phyloP scores from a whole-genome alignment of 768 basidiomycete species.

The Lactarius sanguifluus region DNA sequence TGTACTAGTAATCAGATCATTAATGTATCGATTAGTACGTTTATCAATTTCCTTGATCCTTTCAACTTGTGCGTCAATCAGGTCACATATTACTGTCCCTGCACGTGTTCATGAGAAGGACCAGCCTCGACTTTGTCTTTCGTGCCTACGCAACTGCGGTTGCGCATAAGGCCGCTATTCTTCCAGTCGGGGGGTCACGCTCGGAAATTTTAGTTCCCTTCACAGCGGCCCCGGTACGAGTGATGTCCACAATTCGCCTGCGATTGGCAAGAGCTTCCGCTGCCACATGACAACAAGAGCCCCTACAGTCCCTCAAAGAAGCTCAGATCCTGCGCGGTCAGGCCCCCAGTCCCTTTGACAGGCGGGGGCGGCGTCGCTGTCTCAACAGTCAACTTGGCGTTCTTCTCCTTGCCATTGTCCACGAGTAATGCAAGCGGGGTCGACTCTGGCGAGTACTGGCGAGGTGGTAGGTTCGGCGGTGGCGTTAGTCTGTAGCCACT shows the following conservation, averaged over 20 bases:
- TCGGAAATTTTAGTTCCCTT: background rate
- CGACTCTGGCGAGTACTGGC: slow-evolving; percentile 18
- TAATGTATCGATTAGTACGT: slow-evolving; percentile 7
- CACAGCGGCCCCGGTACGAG: background rate
- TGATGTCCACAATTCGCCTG: background rate
- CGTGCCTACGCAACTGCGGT: background rate
- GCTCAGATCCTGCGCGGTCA: slow-evolving; percentile 81
- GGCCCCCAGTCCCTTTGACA: slow-evolving; percentile 44
- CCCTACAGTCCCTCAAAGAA: slow-evolving; percentile 76
- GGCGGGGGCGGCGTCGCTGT: slow-evolving; percentile 21
- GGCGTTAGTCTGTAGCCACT: slow-evolving; percentile 5
- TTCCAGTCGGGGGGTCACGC: background rate
- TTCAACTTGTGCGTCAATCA: slow-evolving; percentile 5
- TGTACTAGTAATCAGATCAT: slow-evolving; percentile 5
- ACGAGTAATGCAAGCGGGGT: slow-evolving; percentile 28
- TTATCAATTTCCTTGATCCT: background rate
- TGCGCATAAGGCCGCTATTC: background rate
- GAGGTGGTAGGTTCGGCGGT: background rate
- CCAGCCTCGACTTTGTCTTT: background rate
- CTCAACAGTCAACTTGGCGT: slow-evolving; percentile 15
- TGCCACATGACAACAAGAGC: background rate
- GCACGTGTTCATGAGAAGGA: background rate
- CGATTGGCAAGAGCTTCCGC: background rate
- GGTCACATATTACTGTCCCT: background rate
- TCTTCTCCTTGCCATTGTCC: background rate